A percentile compares a stretch with the other conserved stretches of the same genome.
These are phyloP conservation scores for Phytophthora tentaculata DNA, from an alignment of 352 stramenopile genomes.

Conservation along the genomic window DNA sequence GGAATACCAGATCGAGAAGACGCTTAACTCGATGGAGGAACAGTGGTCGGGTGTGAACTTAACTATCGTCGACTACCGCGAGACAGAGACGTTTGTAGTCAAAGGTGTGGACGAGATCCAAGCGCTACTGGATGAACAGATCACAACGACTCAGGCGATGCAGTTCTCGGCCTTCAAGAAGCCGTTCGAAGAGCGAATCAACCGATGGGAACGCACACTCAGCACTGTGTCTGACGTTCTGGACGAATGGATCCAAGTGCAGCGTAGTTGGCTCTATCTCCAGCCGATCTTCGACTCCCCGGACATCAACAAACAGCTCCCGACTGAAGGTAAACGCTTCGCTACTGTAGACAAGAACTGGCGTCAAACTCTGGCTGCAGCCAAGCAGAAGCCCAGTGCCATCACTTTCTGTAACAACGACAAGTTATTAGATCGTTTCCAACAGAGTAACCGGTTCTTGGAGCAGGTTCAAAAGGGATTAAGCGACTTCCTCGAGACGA, in stretches of 20 bases:
- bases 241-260: slow-evolving; percentile 95
- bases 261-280: slow-evolving; percentile 96
- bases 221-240: slow-evolving; percentile 92
- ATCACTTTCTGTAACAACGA: slow-evolving; percentile 95
- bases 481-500: slow-evolving; percentile 96
- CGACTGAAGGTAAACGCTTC: slow-evolving; percentile 94
- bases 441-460: slow-evolving; percentile 94
- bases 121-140: slow-evolving; percentile 94
- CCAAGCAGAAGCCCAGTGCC: slow-evolving; percentile 83
- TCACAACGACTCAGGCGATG: slow-evolving; percentile 96
- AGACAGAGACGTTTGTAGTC: slow-evolving; percentile 95
- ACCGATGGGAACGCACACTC: slow-evolving; percentile 90
- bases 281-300: slow-evolving; percentile 96
- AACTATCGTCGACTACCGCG: slow-evolving; percentile 87
- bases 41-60: slow-evolving; percentile 91
- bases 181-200: slow-evolving; percentile 94
- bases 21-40: slow-evolving; percentile 92
- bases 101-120: slow-evolving; percentile 95
- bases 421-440: slow-evolving; percentile 92
- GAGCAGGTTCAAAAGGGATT: slow-evolving; percentile 96
- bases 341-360: slow-evolving; percentile 96
- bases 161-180: slow-evolving; percentile 96
- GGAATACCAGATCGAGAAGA: slow-evolving; percentile 95
- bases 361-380: slow-evolving; percentile 87
- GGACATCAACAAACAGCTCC: slow-evolving; percentile 97